Evolutionary conservation across 495 filamentous ascomycete species (phyloP).

Genomic region (Daldinia bambusicola): DNA sequence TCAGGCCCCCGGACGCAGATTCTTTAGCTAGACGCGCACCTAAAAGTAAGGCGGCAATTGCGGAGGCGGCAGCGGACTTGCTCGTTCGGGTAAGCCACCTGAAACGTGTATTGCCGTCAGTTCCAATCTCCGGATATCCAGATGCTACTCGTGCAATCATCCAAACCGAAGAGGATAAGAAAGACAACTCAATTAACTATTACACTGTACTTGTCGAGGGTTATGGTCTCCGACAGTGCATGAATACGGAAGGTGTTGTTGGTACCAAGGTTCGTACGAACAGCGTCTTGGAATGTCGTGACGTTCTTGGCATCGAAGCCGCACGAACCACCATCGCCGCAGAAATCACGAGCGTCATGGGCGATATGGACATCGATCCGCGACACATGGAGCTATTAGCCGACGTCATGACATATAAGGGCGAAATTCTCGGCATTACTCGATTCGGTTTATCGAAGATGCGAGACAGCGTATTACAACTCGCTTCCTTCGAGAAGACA

Average conservation of each 20-base stretch:
- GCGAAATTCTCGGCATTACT: constrained; percentile 96
- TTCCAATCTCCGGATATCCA: constrained; percentile 87
- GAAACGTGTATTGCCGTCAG: constrained; percentile 79
- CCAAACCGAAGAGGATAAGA: constrained; percentile 64
- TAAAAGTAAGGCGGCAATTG: constrained; percentile 61
- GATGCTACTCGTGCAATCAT: constrained; percentile 90
- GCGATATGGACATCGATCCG: constrained; percentile 93
- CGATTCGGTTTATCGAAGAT: constrained; percentile 97
- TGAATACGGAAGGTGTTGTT: constrained; percentile 89
- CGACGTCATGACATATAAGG: constrained; percentile 99
- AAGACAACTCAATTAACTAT: constrained; percentile 60
- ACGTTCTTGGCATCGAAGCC: constrained; percentile 98
- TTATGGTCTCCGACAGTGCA: constrained; percentile 87
- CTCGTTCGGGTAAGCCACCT: constrained; percentile 84
- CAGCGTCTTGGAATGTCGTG: constrained; percentile 86
- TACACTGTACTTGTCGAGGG: constrained; percentile 90
- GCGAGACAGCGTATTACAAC: constrained; percentile 92
- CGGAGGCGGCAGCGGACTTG: constrained; percentile 70
- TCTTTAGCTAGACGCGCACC: constrained; percentile 57
- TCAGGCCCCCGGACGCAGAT: constrained; percentile 61
- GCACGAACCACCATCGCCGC: constrained; percentile 83
- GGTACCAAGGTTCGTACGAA: constrained; percentile 79
- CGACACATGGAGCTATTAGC: constrained; percentile 98
- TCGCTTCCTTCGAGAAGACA: constrained; percentile 98
- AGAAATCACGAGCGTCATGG: constrained; percentile 87